Conservation (phyloP, 1,139 yeast genomes). For the Taiozyma sp. region DNA sequence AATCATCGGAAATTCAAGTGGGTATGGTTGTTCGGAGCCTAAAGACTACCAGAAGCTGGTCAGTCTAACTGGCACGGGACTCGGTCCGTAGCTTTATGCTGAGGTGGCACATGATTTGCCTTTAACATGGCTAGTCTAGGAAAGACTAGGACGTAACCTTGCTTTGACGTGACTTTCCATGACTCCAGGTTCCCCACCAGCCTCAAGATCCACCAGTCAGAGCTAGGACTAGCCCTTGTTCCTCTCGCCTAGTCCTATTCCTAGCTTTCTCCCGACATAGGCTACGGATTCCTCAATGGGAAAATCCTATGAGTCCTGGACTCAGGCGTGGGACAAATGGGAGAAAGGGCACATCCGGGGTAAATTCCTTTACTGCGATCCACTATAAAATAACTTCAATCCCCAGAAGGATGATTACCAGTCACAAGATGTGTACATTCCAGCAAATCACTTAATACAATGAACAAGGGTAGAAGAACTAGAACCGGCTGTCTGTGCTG, state of each 20-base stretch:
- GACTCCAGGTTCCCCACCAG: background rate
- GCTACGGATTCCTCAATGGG: background rate
- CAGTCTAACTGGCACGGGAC: background rate
- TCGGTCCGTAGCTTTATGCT: no score
- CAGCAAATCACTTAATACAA: background rate
- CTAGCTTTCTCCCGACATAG: background rate
- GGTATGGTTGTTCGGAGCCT: background rate
- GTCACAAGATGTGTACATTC: background rate
- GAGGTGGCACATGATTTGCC: no score
- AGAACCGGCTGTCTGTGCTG: constrained; percentile 43
- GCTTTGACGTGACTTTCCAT: background rate
- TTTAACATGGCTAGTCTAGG: background rate
- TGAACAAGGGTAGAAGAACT: constrained; percentile 26
- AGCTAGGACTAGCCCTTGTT: background rate
- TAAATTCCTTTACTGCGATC: background rate
- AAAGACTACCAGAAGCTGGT: background rate
- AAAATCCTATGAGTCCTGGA: background rate
- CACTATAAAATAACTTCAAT: background rate
- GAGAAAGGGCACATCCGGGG: background rate
- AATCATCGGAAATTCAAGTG: background rate
- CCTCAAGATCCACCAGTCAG: background rate
- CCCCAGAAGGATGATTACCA: background rate
- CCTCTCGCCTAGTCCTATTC: background rate
- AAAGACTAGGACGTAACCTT: background rate
- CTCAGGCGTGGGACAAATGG: background rate